A percentile compares a stretch with the other conserved stretches of the same genome.
Conservation (phyloP, 306 rosid genomes). For the Prunus fruticosa region DNA sequence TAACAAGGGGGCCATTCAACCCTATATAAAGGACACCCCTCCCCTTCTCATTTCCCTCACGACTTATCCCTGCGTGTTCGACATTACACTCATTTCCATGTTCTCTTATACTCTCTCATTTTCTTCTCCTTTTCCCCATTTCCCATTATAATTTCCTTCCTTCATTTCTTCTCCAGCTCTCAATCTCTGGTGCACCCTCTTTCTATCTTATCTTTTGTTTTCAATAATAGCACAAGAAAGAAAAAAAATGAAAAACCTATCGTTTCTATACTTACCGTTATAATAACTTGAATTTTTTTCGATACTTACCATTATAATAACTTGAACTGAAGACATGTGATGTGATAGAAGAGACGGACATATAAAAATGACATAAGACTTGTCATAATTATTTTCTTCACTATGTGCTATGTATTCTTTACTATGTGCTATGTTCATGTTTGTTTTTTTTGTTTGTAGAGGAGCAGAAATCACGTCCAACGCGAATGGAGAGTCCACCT, state of each 20-base stretch:
- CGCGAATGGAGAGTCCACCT: slow-evolving; percentile 30
- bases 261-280: too few species aligned
- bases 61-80: not conserved
- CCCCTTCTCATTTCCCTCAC: slow-evolving; percentile 11
- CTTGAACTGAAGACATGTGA: too few species aligned
- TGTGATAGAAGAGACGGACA: too few species aligned
- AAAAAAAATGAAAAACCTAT: too few species aligned
- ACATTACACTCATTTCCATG: slow-evolving; percentile 15
- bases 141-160: slow-evolving; percentile 14
- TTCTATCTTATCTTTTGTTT: not conserved
- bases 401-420: too few species aligned
- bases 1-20: slow-evolving; percentile 8
- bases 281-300: too few species aligned
- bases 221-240: not conserved
- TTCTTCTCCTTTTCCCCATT: not conserved
- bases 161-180: slow-evolving; percentile 6
- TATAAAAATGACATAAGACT: too few species aligned
- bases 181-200: slow-evolving; percentile 29
- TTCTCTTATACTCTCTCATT: not conserved
- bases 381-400: too few species aligned
- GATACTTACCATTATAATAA: too few species aligned
- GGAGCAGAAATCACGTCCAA: slow-evolving; percentile 25
- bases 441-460: not conserved
- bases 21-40: slow-evolving; percentile 41
- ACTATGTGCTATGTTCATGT: too few species aligned